Evolutionary conservation across 768 basidiomycete genomes (phyloP).

Genomic region (Myochromella boudieri): DNA sequence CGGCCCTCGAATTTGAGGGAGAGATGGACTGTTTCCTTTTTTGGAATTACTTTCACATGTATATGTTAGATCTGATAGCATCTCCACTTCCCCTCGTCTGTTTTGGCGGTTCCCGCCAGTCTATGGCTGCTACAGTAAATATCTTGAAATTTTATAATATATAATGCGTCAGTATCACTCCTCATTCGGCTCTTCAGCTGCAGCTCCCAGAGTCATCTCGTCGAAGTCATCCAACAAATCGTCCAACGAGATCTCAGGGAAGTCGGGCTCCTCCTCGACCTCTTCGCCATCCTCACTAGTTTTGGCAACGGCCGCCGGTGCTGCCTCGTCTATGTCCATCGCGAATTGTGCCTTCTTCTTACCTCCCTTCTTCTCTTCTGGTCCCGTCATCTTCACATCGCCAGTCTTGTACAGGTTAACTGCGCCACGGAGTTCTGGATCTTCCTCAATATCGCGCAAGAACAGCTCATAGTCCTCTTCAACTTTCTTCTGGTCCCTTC

Average conservation of each 20-base stretch:
- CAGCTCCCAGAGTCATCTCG: slow-evolving; percentile 75
- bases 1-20: too few relatives aligned
- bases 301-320: slow-evolving; percentile 22
- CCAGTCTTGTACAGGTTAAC: slow-evolving; percentile 84
- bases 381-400: slow-evolving; percentile 54
- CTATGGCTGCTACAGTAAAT: too few relatives aligned
- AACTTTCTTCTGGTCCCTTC: slow-evolving; percentile 87
- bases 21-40: too few relatives aligned
- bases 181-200: slow-evolving; percentile 25
- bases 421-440: slow-evolving; percentile 82
- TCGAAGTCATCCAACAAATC: slow-evolving; percentile 92
- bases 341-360: slow-evolving; percentile 50
- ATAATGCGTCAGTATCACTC: too few relatives aligned
- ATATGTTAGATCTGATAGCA: too few relatives aligned
- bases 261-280: slow-evolving; percentile 75
- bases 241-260: slow-evolving; percentile 83
- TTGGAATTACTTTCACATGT: too few relatives aligned
- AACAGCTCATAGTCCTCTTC: slow-evolving; percentile 97
- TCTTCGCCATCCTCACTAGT: slow-evolving; percentile 36
- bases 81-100: too few relatives aligned
- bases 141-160: too few relatives aligned
- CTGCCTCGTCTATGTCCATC: slow-evolving; percentile 69
- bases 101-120: too few relatives aligned
- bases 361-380: slow-evolving; percentile 29
- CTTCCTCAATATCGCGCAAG: slow-evolving; percentile 92